Base-by-base conservation (phyloP, 768 basidiomycete species). In the Naematelia aurantialba region DNA sequence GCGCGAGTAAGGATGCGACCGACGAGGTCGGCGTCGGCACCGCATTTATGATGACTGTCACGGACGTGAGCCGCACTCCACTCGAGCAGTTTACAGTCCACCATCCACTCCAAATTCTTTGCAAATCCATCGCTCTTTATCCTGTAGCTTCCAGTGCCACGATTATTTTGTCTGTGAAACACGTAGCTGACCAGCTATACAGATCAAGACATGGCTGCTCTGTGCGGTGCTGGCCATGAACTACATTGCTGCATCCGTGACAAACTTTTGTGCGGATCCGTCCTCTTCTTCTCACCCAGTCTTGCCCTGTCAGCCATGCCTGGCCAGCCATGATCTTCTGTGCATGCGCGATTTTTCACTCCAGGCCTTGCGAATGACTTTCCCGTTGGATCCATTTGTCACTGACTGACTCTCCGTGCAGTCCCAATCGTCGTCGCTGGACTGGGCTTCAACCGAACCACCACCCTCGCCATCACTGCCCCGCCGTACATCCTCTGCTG, bases 401-500 rank as follows among this genome's bases (percentile, higher is more conserved):
- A n/a, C n/a, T n/a, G n/a, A n/a, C n/a, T n/a, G n/a, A n/a, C n/a
- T n/a, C n/a, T n/a, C n/a, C n/a, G n/a, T n/a, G n/a, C 46, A 47
- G 46, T 24, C 48, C 5, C 21, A 8, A 3, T 34, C 31, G 59
- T 61, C 2, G 71, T 73, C 11, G 29, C 51, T 21, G 62, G 63
- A 29, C 63, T 73, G 12, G 69, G 71, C 0, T 73, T 66, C 59
- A 61, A 60, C 30, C 55, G 67, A 45, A 73, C 66, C 45, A 65
- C 61, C 59, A 70, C 73, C 13, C 61, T 70, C 51, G 61, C 60
- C 29, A 62, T 76, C 48, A 71, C 75, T 46, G 69, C 67, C 26
- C 72, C 75, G 8, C 72, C 73, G 11, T 76, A 73, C 68, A 31
- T 76, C 34, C 60, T 76, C 50, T 73, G 71, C 46, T 60, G 63